Evolutionary conservation across 192 early-diverging fungal species (phyloP).

Genomic region (Podila horticola): DNA sequence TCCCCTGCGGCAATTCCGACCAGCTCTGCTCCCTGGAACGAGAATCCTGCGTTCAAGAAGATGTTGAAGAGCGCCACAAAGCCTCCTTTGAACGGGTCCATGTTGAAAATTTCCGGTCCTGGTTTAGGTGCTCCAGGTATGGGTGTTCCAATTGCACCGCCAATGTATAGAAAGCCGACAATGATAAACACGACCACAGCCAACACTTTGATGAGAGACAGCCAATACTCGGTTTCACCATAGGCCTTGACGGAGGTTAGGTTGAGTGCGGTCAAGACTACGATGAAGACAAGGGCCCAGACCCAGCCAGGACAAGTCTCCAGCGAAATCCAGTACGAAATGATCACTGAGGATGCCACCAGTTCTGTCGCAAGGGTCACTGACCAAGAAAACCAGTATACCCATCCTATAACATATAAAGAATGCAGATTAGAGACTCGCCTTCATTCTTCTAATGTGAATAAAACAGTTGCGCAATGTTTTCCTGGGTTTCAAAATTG

Average conservation of each 20-base stretch:
- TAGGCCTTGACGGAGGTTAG: constrained; percentile 75
- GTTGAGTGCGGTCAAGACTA: constrained; percentile 63
- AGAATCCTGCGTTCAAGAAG: constrained; percentile 79
- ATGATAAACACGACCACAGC: constrained; percentile 82
- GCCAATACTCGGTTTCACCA: constrained; percentile 82
- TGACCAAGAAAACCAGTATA: constrained; percentile 68
- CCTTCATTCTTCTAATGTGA: no score
- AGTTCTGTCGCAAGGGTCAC: constrained; percentile 79
- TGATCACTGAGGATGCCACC: constrained; percentile 78
- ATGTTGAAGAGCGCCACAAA: constrained; percentile 68
- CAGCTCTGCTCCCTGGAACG: constrained; percentile 86
- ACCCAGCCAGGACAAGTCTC: constrained; percentile 22
- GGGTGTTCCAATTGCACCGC: constrained; percentile 69
- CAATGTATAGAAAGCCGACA: constrained; percentile 72
- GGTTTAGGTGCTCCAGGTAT: constrained; percentile 38
- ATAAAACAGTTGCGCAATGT: no score
- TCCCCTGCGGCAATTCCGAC: constrained; percentile 90
- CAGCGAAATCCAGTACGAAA: constrained; percentile 64
- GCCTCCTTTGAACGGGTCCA: constrained; percentile 68
- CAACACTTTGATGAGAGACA: constrained; percentile 80
- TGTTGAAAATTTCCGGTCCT: constrained; percentile 57
- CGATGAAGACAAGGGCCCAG: constrained; percentile 50
- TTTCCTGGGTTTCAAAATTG: no score
- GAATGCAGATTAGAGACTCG: no score
- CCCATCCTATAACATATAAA: constrained; percentile 46